Base-by-base conservation (phyloP, 106 monocot species). In the Apostasia shenzhenica region DNA sequence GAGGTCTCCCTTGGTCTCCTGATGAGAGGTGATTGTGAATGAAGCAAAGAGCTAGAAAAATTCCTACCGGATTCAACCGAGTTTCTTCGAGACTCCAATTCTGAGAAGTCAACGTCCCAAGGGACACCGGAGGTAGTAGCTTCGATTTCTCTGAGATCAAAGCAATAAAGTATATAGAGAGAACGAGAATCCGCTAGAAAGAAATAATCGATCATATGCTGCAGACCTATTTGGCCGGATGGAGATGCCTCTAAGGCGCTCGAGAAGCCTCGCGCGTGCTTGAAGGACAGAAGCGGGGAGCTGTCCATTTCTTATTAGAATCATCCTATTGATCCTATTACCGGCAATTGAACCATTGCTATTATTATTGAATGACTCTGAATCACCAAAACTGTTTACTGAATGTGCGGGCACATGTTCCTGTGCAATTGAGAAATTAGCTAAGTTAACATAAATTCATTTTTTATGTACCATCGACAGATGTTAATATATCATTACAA, bases 251-350 rank as follows among this genome's bases (percentile, higher is more conserved):
- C 84, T 81, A 3, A 94, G 67, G 60, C 94, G 78, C 81, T 90
- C 87, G 41, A 82, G 74, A 80, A 94, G 80, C 46, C 94, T 80
- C 46, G 81, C 90, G 47, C 79, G 70, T 40, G 94, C 94, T 57
- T 81, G 83, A 10, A 87, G 58, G 9, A 94, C 87, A 9, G 87
- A 51, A 71, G 70, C 59, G 8, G 94, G 90, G 51, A 90, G 87
- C 40, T 66, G 75, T 0, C 82, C 80, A 55, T 54, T 76, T 72
- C 74, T 57, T 5, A 13, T 56, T 55, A 74, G 68, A 14, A 67
- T 66, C 66, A 80, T 44, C 8, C 67, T 74, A 53, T 54, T 77
- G 43, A 42, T 59, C 44, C 57, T 57, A 39, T 62, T 61, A 46
- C 50, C 74, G 7, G 59, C 7, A 63, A 63, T 45, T 73, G 70